phyloP scores from a whole-genome alignment of 2,329 filamentous ascomycete species.

The Pestalotiopsis sp. region DNA sequence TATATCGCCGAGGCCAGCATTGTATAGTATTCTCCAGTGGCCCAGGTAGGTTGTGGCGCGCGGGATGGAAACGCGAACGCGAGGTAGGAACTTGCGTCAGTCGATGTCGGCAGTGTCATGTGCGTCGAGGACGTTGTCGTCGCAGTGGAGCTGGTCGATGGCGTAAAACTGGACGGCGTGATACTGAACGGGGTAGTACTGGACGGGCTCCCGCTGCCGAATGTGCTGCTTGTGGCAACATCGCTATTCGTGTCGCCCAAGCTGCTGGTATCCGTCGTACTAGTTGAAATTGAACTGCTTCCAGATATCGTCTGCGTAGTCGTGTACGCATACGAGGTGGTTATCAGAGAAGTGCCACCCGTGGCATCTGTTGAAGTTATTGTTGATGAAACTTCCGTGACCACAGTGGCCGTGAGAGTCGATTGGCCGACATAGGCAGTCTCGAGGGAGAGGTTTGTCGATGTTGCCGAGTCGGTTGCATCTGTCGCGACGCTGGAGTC shows the following conservation, averaged over 20 bases:
- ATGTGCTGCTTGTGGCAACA: not conserved
- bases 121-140: constrained; percentile 12
- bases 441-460: not conserved
- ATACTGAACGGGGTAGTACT: not conserved
- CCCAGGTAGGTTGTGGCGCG: constrained; percentile 20
- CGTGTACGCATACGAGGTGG: not conserved
- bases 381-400: not conserved
- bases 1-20: constrained; percentile 20
- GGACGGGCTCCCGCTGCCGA: not conserved
- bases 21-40: constrained; percentile 21
- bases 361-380: not conserved
- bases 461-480: not conserved
- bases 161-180: not conserved
- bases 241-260: not conserved
- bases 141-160: constrained; percentile 20
- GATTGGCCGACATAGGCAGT: not conserved
- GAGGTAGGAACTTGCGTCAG: constrained; percentile 13
- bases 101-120: constrained; percentile 8
- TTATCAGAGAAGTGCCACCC: not conserved
- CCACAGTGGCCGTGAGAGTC: not conserved
- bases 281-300: not conserved
- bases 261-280: not conserved
- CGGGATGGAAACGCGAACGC: constrained; percentile 10
- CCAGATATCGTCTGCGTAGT: not conserved
- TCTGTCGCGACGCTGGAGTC: not conserved